Evolutionary conservation across 495 filamentous ascomycete species (phyloP), one percentile per base, ranked within the genome.

Genomic region (Neurospora sp.): DNA sequence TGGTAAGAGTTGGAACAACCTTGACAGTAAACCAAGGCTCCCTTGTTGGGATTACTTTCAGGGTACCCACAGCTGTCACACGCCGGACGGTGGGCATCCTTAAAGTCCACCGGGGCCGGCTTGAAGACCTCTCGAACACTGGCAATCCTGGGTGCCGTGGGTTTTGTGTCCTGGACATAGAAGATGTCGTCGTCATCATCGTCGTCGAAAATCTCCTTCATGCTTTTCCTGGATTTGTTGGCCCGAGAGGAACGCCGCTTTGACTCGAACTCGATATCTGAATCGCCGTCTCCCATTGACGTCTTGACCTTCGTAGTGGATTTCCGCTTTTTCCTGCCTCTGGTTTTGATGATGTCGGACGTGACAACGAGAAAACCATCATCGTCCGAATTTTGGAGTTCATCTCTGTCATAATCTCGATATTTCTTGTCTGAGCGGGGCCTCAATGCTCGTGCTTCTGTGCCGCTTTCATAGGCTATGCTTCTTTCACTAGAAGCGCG

Each of bases 1-100:
- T 99, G 96, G 74, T 93, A 97, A 0, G 91, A 85, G 31, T 88
- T 85, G 4, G 89, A 92, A 79, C 96, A 99, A 22, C 96, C 95
- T 79, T 99, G 96, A 75, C 96, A 99, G 75, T 87, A 91, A 4
- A 98, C 84, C 27, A 98, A 84, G 10, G 82, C 81, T 0, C 89
- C 90, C 78, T 89, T 91, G 41, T 85, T 83, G 1, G 80, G 74
- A 65, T 85, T 85, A 18, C 53, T 27, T 65, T 87, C 80, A 9
- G 86, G 88, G 39, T 81, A 76, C 6, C 82, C 79, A 80, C 96
- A 99, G n/a, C 86, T 83, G 73, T 92, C 90, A 79, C 96, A 99
- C 6, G 77, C 77, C 20, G 87, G 80, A n/a, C 82, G 86, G 79
- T 99, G 96, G 7, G 85, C 83, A 39, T 81, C 78, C 73, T 86